Evolutionary conservation across 106 monocot genomes (phyloP).

Genomic region (Dendrobium chrysotoxum): DNA sequence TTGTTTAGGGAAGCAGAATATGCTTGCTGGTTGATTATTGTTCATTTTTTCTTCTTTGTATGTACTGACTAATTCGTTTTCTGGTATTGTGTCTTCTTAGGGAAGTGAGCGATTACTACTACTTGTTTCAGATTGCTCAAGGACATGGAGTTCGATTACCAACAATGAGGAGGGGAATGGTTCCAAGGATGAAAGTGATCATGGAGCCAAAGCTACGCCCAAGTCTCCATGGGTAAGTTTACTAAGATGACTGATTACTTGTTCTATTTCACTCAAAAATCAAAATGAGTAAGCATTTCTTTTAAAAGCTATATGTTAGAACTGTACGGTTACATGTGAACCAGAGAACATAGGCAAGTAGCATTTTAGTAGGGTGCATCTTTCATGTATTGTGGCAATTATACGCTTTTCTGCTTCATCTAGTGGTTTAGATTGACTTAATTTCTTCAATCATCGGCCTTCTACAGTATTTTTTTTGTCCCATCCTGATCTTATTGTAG

Average conservation of each 20-base stretch:
- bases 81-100: conserved; percentile 1
- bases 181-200: not conserved
- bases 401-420: not conserved
- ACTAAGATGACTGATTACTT: not conserved
- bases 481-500: too few species aligned
- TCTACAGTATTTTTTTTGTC: too few species aligned
- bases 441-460: too few species aligned
- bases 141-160: not conserved
- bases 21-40: not conserved
- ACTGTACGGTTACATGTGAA: not conserved
- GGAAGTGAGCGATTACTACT: conserved; percentile 11
- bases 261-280: not conserved
- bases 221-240: conserved; percentile 8
- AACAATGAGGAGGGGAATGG: not conserved
- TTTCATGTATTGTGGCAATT: not conserved
- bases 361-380: not conserved
- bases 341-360: too few species aligned
- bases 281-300: not conserved
- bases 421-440: not conserved
- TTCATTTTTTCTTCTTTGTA: not conserved
- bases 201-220: not conserved
- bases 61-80: not conserved
- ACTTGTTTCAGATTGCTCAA: conserved; percentile 5
- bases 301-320: not conserved
- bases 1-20: not conserved